Base-by-base conservation (phyloP, 192 early-diverging fungal genomes). In the Thoreauomyces humboldtii region DNA sequence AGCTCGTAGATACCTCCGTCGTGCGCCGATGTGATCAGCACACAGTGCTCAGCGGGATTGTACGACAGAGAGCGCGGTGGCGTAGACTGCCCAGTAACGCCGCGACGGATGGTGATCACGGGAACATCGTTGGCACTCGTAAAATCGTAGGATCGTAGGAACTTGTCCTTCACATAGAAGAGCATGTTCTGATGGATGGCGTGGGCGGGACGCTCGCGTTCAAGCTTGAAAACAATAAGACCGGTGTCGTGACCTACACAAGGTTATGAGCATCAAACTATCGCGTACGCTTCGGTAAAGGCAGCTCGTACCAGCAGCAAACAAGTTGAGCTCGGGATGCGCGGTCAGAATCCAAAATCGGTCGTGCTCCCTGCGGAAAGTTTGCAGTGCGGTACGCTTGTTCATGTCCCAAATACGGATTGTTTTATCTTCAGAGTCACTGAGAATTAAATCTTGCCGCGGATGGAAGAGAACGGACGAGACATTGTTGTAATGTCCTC, bases 371-470 rank as follows among this genome's bases (percentile, higher is more conserved):
- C 96, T 87, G 46, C 93, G 86, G 84, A 96, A 99, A 0, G 97
- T 99, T 70, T 94, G 91, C 21, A 98, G 80, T 42, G 91, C 83
- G 2, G 94, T 96, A 57, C 95, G 87, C 67, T 94, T 95, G 38
- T 87, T 89, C 83, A 95, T 92, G 67, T 99, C 97, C 97, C 97
- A 99, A 24, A 99, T 89, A 33, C 95, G 88, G 38, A 99, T 95
- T 19, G 93, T 93, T 71, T 97, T 96, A 73, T 99, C 97, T 69
- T 99, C 97, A 31, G 91, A 88, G 48, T 91, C 85, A 9, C 91
- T 93, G 43, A 99, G 72, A 55, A 99, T 93, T 37, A 99, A 78
- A 52, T 99, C 97, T 62, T 91, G 92, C 51, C 93, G 91, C 17
- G 93, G 93, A 69, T 99, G 95, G 85, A 99, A 99, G 42, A 99